Percentiles rank a stretch among this genome's conserved stretches.
Evolutionary conservation across 2,329 filamentous ascomycete species (phyloP).

Genomic region (Dothideomycetes sp.): DNA sequence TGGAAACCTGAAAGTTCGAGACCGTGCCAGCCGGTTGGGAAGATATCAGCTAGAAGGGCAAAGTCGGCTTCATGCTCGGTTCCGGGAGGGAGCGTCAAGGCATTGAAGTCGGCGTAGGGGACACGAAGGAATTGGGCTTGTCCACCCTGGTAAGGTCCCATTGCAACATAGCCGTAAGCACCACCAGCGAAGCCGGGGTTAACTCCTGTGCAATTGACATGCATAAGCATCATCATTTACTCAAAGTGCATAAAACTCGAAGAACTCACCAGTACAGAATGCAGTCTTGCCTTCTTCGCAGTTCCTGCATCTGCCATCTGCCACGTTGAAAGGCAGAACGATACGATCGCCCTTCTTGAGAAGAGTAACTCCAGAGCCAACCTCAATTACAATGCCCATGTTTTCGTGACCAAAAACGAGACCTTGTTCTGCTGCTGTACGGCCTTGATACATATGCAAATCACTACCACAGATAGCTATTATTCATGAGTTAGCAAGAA

Average conservation of each 20-base stretch:
- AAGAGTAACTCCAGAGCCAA: slow-evolving; percentile 50
- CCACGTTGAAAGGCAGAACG: slow-evolving; percentile 58
- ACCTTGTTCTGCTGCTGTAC: slow-evolving; percentile 53
- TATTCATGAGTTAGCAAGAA: no score
- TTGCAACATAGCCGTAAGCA: slow-evolving; percentile 43
- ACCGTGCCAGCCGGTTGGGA: slow-evolving; percentile 48
- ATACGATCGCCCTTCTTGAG: slow-evolving; percentile 55
- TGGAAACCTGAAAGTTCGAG: slow-evolving; percentile 50
- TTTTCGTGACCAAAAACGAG: slow-evolving; percentile 56
- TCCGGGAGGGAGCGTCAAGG: slow-evolving; percentile 50
- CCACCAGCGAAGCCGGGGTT: slow-evolving; percentile 53
- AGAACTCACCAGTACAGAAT: slow-evolving; percentile 48
- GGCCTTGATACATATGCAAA: slow-evolving; percentile 54
- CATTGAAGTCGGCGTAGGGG: slow-evolving; percentile 60
- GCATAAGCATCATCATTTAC: no score
- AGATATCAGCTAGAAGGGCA: slow-evolving; percentile 42
- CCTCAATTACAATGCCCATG: slow-evolving; percentile 49
- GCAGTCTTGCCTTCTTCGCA: slow-evolving; percentile 57
- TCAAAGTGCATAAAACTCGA: no score
- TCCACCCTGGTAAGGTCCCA: slow-evolving; percentile 46
- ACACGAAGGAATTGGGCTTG: slow-evolving; percentile 57
- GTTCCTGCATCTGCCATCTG: slow-evolving; percentile 53
- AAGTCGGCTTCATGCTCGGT: slow-evolving; percentile 55
- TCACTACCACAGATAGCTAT: slow-evolving; percentile 21
- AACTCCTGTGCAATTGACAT: slow-evolving; percentile 25